Evolutionary conservation across 257 asterid species (phyloP), one percentile per base, ranked within the genome.

Genomic region (Solanum piurae): DNA sequence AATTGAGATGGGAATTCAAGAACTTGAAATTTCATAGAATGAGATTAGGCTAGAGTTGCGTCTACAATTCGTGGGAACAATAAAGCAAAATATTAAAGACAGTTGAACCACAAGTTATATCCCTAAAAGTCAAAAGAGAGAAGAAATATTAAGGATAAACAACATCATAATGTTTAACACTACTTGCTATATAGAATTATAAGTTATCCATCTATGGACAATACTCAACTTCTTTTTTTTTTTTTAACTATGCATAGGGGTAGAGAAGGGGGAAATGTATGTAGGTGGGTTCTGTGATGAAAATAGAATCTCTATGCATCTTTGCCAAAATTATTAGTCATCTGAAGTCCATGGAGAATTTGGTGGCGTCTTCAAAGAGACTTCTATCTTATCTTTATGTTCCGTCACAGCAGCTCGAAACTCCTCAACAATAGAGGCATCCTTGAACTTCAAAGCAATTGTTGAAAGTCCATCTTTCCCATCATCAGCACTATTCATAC

Each of bases 391-490:
- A 6, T 83, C 91, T 90, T 94, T 95, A 77, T 94, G 93, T 92
- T 90, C 93, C 84, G 36, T 55, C 33, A 97, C 98, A 85, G 92
- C 93, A 25, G 93, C 91, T 84, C 87, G 92, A 86, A 97, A 97
- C 60, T 93, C 95, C 29, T 92, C 98, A 64, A 92, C 96, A 36
- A 90, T 86, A 38, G 96, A 89, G 86, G 94, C 90, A 89, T 95
- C 99, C 90, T 90, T 97, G 89, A 97, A 95, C 91, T 94, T 95
- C 93, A 97, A 91, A 52, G 99, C 99, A 89, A 92, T 88, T 38
- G 99, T 97, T 40, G 98, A 94, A 60, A 97, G 95, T 9, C 96
- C 91, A 11, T 89, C 93, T 88, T 92, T 94, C 85, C 95, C 96
- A 64, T 95, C 99, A 86, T 89, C 88, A 14, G 93, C 93, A 82